Base-by-base conservation (phyloP, 2,329 filamentous ascomycete species). In the Xylariaceae sp. region DNA sequence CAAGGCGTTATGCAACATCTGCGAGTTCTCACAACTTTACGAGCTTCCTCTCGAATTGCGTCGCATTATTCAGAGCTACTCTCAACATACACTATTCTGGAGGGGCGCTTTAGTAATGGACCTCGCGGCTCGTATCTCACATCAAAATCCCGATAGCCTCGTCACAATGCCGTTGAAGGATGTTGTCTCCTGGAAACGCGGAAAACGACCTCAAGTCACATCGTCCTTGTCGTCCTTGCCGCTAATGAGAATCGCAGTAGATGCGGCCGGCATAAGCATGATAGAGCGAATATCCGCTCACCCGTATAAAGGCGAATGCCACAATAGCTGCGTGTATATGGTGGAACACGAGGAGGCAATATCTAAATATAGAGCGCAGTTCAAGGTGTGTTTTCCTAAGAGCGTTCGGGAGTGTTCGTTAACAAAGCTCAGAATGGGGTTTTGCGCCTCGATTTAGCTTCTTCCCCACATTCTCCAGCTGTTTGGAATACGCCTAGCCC, bases 401-500 rank as follows among this genome's bases (percentile, higher is more conserved):
- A 22, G 34, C 13, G 33, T 41, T 1, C 42, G 9, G 5, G 16
- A 36, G 28, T 45, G 41, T 13, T 36, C 18, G 6, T 49, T 17
- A 51, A 16, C 40, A 17, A 42, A 31, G 31, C 41, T 3, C 13
- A 54, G 47, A 22, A 50, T 31, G 47, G 47, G n/a, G 22, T 45
- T 2, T n/a, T 42, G 28, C 51, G 51, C 18, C 51, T 51, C 17
- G 48, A 45, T 38, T 10, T 54, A 22, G 36, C 38, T 38, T 44
- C 42, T 49, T 28, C 22, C 22, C 39, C 36, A 33, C 33, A 22
- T 14, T 2, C 41, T 34, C 48, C 41, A 28, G 42, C 39, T 28
- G 38, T 48, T 48, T 51, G 52, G 48, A 54, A 54, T 31, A 54
- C 47, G 17, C 48, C 52, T 13, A 33, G 41, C 41, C 52, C 47